phyloP scores from a whole-genome alignment of 345 rosid genomes.

The Rhodamnia argentea region DNA sequence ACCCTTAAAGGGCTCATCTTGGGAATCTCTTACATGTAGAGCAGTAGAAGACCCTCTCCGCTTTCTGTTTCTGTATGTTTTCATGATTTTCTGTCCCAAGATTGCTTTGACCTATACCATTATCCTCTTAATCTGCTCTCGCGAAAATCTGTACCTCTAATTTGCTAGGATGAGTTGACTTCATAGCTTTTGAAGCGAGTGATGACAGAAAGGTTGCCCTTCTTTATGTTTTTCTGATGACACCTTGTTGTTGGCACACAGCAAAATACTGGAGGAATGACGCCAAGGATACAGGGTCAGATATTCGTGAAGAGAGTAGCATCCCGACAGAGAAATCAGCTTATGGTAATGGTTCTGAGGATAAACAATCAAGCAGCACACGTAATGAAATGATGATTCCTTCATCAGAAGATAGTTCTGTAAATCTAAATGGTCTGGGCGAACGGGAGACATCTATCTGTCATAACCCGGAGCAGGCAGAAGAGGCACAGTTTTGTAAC shows the following conservation, averaged over 20 bases:
- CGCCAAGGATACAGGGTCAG: conserved; percentile 11
- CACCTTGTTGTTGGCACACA: conserved; percentile 8
- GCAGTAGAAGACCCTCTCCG: background rate
- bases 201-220: background rate
- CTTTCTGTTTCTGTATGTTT: background rate
- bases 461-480: conserved; percentile 8
- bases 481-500: background rate
- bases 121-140: background rate
- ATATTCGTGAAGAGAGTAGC: conserved; percentile 14
- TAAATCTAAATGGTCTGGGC: conserved; percentile 4
- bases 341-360: conserved; percentile 13
- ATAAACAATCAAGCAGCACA: conserved; percentile 16
- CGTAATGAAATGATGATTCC: conserved; percentile 11
- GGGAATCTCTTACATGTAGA: background rate
- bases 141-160: background rate
- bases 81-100: background rate
- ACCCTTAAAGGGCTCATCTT: background rate
- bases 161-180: background rate
- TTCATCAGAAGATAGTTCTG: conserved; percentile 14
- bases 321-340: conserved; percentile 4
- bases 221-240: conserved; percentile 4
- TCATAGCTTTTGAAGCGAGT: background rate
- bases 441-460: conserved; percentile 5
- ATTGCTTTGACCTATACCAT: background rate
- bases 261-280: conserved; percentile 37